Percentiles rank a stretch among this genome's conserved stretches.
phyloP scores from a whole-genome alignment of 75 land plant species.

The Isoetes taiwanensis region DNA sequence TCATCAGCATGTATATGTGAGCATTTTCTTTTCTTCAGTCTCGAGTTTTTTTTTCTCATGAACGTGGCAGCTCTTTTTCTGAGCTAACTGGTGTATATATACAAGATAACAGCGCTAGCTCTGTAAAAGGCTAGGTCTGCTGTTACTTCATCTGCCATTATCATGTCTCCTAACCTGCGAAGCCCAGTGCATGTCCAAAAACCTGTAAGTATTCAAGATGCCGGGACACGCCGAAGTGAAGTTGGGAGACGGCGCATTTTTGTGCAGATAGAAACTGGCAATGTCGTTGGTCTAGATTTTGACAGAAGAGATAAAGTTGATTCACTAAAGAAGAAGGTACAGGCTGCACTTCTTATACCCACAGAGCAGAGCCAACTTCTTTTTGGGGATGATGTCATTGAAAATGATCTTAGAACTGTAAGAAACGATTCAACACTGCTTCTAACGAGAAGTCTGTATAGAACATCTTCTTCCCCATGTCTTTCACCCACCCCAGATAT shows the following conservation, averaged over 20 bases:
- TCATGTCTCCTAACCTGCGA: too few relatives aligned
- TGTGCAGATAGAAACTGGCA: slow-evolving; percentile 1
- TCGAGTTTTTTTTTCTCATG: too few relatives aligned
- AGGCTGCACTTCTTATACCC: neutral
- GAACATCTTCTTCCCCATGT: neutral
- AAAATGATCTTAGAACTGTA: neutral
- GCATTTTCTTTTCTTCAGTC: too few relatives aligned
- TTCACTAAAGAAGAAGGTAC: slow-evolving; percentile 4
- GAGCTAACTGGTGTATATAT: too few relatives aligned
- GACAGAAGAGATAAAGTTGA: neutral
- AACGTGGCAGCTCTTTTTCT: too few relatives aligned
- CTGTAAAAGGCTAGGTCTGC: too few relatives aligned
- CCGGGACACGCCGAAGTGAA: too few relatives aligned
- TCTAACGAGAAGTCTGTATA: neutral
- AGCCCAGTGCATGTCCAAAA: too few relatives aligned
- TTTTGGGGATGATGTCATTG: slow-evolving; percentile 5
- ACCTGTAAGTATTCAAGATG: too few relatives aligned
- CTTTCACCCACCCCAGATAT: neutral
- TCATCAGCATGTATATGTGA: too few relatives aligned
- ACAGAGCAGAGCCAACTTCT: neutral
- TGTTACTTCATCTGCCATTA: too few relatives aligned
- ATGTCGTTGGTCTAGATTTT: neutral
- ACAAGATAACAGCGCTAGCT: too few relatives aligned
- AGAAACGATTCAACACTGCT: neutral
- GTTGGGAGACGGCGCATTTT: slow-evolving; percentile 5